A percentile compares a stretch with the other conserved stretches of the same genome.
Evolutionary conservation across 306 rosid genomes (phyloP).

Genomic region (Hippophae gyantsensis): DNA sequence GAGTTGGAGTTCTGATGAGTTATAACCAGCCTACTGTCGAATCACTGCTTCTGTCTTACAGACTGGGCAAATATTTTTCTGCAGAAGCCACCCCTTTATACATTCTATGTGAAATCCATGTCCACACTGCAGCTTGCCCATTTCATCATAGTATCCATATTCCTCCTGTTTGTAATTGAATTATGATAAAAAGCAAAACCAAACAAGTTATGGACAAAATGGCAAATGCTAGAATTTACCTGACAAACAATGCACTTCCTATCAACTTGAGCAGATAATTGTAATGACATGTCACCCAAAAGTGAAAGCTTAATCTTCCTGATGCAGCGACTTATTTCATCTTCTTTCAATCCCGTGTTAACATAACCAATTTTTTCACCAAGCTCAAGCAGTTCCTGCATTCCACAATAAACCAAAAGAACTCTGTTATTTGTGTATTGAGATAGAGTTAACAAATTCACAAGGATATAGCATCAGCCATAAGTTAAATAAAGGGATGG

Average conservation of each 20-base stretch:
- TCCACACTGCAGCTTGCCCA: conserved; percentile 78
- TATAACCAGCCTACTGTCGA: conserved; percentile 18
- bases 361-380: conserved; percentile 88
- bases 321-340: conserved; percentile 52
- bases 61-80: conserved; percentile 80
- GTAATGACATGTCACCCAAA: conserved; percentile 34
- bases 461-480: background rate
- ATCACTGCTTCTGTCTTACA: conserved; percentile 65
- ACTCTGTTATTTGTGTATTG: background rate
- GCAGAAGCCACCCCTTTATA: conserved; percentile 81
- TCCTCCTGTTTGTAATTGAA: conserved; percentile 54
- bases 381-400: conserved; percentile 77
- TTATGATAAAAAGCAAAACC: background rate
- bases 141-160: conserved; percentile 63
- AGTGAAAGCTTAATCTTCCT: conserved; percentile 40
- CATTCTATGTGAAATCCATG: conserved; percentile 74
- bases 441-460: background rate
- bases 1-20: background rate
- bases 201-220: background rate
- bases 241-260: conserved; percentile 85
- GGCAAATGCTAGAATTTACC: conserved; percentile 30
- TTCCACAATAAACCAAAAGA: conserved; percentile 10
- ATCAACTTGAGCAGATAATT: conserved; percentile 35
- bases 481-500: background rate
- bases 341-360: conserved; percentile 80